Conservation (phyloP, 495 filamentous ascomycete genomes). For the Hapsidospora chrysogenum region DNA sequence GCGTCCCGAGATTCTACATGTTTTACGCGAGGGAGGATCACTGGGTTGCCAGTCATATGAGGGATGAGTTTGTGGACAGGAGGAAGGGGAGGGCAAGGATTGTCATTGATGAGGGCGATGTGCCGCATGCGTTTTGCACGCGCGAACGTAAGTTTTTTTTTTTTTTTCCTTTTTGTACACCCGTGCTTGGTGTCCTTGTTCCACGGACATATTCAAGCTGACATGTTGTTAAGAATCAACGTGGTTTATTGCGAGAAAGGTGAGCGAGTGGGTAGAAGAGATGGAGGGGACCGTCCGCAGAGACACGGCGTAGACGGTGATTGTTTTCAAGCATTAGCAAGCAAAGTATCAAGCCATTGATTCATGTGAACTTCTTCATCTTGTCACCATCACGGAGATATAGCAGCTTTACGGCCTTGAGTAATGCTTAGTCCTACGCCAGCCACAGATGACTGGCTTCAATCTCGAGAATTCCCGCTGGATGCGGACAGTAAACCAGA, state of each 20-base stretch:
- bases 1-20: conserved; percentile 46
- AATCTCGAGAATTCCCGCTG: no score
- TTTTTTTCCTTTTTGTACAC: conserved; percentile 1
- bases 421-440: no score
- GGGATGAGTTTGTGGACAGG: conserved; percentile 53
- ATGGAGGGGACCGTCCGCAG: conserved; percentile 15
- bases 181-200: no score
- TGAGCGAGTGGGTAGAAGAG: conserved; percentile 40
- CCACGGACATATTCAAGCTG: no score
- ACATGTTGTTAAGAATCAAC: conserved; percentile 10
- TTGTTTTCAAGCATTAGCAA: not conserved
- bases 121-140: conserved; percentile 75
- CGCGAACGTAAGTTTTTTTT: conserved; percentile 26
- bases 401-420: no score
- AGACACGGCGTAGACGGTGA: not conserved
- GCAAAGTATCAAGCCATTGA: not conserved
- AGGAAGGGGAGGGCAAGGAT: conserved; percentile 39
- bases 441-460: no score
- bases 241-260: conserved; percentile 49
- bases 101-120: conserved; percentile 51
- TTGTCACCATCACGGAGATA: not conserved
- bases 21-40: conserved; percentile 64
- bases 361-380: no score
- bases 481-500: no score
- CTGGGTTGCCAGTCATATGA: conserved; percentile 64